phyloP scores from a whole-genome alignment of 768 basidiomycete genomes.

The Trametes cinnabarina region DNA sequence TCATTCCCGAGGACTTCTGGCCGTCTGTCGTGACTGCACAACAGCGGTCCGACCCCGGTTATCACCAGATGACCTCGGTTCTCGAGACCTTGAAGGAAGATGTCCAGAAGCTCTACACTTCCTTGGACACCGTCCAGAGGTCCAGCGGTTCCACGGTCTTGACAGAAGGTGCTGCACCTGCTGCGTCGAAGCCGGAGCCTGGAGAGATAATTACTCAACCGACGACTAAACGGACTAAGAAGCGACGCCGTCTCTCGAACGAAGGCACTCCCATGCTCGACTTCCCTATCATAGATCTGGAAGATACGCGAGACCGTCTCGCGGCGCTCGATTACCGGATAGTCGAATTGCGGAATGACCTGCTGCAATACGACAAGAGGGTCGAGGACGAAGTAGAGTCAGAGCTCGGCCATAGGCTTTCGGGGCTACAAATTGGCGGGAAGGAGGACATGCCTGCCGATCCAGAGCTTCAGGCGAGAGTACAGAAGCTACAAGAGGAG shows the following conservation, averaged over 20 bases:
- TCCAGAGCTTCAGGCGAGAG: conserved; percentile 3
- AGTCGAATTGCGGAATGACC: conserved; percentile 35
- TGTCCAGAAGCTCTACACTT: conserved; percentile 2
- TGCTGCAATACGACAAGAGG: conserved; percentile 34
- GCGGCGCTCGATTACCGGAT: conserved; percentile 29
- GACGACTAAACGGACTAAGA: conserved; percentile 3
- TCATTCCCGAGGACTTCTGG: conserved; percentile 41
- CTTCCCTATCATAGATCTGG: conserved; percentile 24
- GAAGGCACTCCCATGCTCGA: background rate
- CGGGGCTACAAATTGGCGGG: background rate
- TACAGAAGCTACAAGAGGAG: background rate
- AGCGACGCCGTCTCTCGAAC: conserved; percentile 19
- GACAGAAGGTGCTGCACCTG: background rate
- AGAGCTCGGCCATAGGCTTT: conserved; percentile 11
- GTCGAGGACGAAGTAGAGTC: conserved; percentile 32
- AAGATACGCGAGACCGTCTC: conserved; percentile 31
- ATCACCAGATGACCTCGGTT: conserved; percentile 30
- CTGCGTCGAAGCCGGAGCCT: background rate
- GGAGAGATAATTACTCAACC: background rate
- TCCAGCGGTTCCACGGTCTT: background rate
- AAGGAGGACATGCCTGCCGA: conserved; percentile 2
- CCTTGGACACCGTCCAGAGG: background rate
- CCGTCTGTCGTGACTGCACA: conserved; percentile 24
- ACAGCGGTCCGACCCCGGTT: conserved; percentile 24
- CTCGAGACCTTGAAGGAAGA: conserved; percentile 18